Evolutionary conservation across 75 land plant genomes (phyloP).

Genomic region (Sequoiadendron giganteum): DNA sequence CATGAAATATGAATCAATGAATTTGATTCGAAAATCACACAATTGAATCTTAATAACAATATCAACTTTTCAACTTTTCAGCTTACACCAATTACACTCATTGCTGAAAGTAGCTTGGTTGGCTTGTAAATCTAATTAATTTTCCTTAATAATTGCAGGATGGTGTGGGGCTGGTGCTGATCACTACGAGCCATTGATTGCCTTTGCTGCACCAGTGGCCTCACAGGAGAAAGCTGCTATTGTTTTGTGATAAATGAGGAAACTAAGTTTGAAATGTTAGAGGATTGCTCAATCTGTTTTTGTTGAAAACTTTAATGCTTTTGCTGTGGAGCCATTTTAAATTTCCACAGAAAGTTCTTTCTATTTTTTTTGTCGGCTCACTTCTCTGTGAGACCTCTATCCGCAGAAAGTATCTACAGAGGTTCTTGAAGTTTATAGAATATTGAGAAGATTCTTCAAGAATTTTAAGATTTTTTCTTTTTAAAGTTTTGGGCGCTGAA

Average conservation of each 20-base stretch:
- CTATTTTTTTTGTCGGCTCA: neutral
- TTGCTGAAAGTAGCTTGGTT: neutral
- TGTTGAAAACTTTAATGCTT: neutral
- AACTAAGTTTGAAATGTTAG: neutral
- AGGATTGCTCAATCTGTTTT: neutral
- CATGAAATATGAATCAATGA: too few species aligned
- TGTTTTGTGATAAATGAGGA: constrained; percentile 32
- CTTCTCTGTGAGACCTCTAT: constrained; percentile 2
- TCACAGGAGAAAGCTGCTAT: constrained; percentile 64
- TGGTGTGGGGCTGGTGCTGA: constrained; percentile 97
- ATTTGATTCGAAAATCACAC: too few species aligned
- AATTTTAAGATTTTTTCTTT: neutral
- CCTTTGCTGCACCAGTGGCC: constrained; percentile 36
- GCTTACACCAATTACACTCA: neutral
- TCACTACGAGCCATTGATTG: constrained; percentile 84
- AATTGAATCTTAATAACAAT: too few species aligned
- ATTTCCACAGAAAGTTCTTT: neutral
- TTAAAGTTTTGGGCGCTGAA: neutral
- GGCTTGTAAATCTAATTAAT: neutral
- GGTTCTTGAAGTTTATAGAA: neutral
- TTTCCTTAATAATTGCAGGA: constrained; percentile 33
- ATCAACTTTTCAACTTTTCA: neutral
- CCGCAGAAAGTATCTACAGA: neutral
- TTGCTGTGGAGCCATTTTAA: constrained; percentile 1
- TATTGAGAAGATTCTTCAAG: neutral